Base-by-base conservation (phyloP, 768 basidiomycete genomes). In the Mycena filopes region DNA sequence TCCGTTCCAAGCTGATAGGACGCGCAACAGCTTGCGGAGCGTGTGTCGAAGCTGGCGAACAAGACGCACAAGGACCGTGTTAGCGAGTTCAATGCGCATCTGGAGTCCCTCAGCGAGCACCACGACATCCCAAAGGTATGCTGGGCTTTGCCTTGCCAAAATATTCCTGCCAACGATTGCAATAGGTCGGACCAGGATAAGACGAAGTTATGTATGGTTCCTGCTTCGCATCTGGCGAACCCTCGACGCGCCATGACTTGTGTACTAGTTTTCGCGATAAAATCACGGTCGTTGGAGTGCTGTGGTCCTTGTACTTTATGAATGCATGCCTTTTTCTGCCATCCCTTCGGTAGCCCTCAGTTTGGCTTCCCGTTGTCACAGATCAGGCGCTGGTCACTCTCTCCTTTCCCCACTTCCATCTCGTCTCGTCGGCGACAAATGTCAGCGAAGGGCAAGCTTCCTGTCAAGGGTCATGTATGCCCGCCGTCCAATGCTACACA, bases 51-150 rank as follows among this genome's bases (percentile, higher is more conserved):
- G 78, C 73, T 93, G 72, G 95, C 95, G 0, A 82, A 82, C 72
- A 94, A 92, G 80, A 94, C 93, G 8, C 95, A 98, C 79, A 98
- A 98, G 79, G 95, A 98, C 65, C 90, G 95, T 45, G 95, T 98
- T 40, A 89, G 87, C 68, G 94, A 96, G 72, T 94, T 96, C 72
- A 98, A 98, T 73, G 72, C 85, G 26, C 92, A 96, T 74, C 82
- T 98, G 11, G 95, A 96, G 78, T 81, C 87, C 62, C 84, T 96
- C 61, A 93, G 92, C 76, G 95, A 96, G 80, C 95, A 96, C 84
- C 93, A 97, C 77, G 95, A 96, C 76, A 95, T 96, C 72, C 95
- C 95, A 42, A 96, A 96, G 86, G 94, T 90, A 75, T 64, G 79
- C 16, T 23, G 1, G 72, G 60, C 48, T 56, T 61, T 57, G 29